Percentiles rank a stretch among this genome's conserved stretches.
These are phyloP conservation scores for Amylostereum chailletii DNA, from an alignment of 1,284 basidiomycete species.

Conservation along the genomic window DNA sequence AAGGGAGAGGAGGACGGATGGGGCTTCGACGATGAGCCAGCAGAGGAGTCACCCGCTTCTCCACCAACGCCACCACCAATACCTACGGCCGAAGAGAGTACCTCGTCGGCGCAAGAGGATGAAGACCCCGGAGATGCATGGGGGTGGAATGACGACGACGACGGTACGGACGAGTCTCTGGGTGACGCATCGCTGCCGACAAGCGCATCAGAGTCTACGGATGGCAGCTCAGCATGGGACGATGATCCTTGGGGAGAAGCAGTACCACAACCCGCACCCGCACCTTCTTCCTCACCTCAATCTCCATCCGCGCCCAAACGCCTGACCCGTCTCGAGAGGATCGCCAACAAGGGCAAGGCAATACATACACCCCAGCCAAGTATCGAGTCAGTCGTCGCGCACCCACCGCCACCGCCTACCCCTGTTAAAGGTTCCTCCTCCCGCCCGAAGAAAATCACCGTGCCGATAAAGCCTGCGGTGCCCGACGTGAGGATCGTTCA, in stretches of 20 bases:
- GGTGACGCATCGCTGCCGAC: conserved; percentile 2
- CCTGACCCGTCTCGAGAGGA: conserved; percentile 49
- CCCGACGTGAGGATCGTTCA: background rate
- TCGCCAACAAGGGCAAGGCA: conserved; percentile 41
- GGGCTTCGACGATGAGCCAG: conserved; percentile 43
- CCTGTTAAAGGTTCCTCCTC: conserved; percentile 9
- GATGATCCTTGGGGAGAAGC: conserved; percentile 58
- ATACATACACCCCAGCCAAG: conserved; percentile 13
- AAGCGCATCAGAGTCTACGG: conserved; percentile 6
- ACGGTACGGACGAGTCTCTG: conserved; percentile 9
- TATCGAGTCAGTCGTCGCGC: conserved; percentile 13
- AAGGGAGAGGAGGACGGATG: conserved; percentile 34
- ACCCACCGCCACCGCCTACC: conserved; percentile 18
- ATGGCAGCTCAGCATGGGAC: conserved; percentile 36
- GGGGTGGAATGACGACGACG: conserved; percentile 54
- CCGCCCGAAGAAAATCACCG: conserved; percentile 6
- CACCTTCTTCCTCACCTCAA: conserved; percentile 20
- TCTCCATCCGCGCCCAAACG: conserved; percentile 30
- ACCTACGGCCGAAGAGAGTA: background rate
- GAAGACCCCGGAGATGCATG: conserved; percentile 48
- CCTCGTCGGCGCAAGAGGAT: background rate
- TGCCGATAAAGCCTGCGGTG: conserved; percentile 1
- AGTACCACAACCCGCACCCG: conserved; percentile 13
- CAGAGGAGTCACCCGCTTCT: conserved; percentile 15
- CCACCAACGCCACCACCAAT: conserved; percentile 13